Evolutionary conservation across 257 asterid genomes (phyloP), one percentile per base, ranked within the genome.

Genomic region (Petrea volubilis): DNA sequence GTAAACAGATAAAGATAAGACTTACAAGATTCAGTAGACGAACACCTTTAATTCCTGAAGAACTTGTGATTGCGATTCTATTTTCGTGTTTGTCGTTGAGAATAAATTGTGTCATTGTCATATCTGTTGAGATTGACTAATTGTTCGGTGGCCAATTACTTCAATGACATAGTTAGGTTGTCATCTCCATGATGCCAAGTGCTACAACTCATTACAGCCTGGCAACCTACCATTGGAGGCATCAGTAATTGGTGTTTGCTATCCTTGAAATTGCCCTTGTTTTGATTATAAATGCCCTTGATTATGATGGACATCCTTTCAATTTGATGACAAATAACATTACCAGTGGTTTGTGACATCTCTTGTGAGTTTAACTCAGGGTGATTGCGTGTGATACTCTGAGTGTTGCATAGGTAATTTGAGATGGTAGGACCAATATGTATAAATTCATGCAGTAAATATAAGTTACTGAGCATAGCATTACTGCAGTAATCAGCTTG

Each of bases 201-300:
- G 34, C 51, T 51, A 20, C 43, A 49, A 49, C 15, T 41, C 41
- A 38, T 53, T 68, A 20, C 18, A 34, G 2, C 64, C 47, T 28
- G 71, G 20, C 15, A 12, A 43, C 36, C 3, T 13, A 31, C 13
- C 53, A 23, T 23, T 29, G 6, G 33, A 31, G 15, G 47, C 40
- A 62, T 63, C 8, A 51, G 28, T 34, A 51, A 34, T 23, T 20
- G 36, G 53, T 27, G 46, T 33, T 7, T 25, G 21, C 15, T 72
- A 23, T 44, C 40, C 38, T 51, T 59, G 36, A 20, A 2, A 6
- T 28, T 52, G 15, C 34, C 59, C 9, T 17, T 27, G 3, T 38
- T 36, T 7, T 63, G 72, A 38, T 73, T 38, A 27, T 15, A 27
- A 41, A 57, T 59, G 34, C 34, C 68, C 31, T 33, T 68, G 55